These are phyloP conservation scores for Chaetomiaceae sp. DNA, from an alignment of 2,329 filamentous ascomycete species.

Conservation along the genomic window DNA sequence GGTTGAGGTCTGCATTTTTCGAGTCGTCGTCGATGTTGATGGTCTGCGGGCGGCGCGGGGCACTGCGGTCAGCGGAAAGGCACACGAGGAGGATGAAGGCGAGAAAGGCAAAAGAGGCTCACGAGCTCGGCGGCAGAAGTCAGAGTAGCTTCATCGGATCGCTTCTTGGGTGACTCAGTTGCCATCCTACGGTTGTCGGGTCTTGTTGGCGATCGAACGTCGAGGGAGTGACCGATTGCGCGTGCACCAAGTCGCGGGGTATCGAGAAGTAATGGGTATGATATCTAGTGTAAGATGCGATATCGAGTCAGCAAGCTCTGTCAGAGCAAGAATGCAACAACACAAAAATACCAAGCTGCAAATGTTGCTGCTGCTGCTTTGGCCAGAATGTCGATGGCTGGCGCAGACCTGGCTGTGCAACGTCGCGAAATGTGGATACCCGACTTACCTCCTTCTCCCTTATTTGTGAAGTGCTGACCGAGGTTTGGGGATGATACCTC, in stretches of 20 bases:
- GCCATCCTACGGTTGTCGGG: conserved; percentile 53
- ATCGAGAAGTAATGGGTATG: conserved; percentile 5
- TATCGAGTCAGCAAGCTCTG: conserved; percentile 7
- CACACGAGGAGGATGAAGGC: conserved; percentile 4
- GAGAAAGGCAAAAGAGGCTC: conserved; percentile 28
- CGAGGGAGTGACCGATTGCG: conserved; percentile 18
- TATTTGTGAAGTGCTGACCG: conserved; percentile 3
- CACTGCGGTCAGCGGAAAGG: conserved; percentile 28
- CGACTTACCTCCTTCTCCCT: conserved; percentile 9
- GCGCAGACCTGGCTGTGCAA: conserved; percentile 13
- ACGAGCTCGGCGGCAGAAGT: conserved; percentile 44
- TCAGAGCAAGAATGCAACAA: not conserved
- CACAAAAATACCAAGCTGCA: not conserved
- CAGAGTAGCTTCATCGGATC: conserved; percentile 51
- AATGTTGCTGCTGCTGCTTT: not conserved
- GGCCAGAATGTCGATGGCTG: conserved; percentile 14
- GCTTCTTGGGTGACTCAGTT: conserved; percentile 55
- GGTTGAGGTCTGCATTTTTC: conserved; percentile 45
- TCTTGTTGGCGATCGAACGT: conserved; percentile 16
- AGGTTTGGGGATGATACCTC: conserved; percentile 3
- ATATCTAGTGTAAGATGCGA: conserved; percentile 6
- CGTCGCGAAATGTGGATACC: conserved; percentile 1
- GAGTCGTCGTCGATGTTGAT: conserved; percentile 37
- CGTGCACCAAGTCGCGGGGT: conserved; percentile 20
- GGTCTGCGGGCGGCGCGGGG: conserved; percentile 26